Percentiles rank a stretch among this genome's conserved stretches.
Evolutionary conservation across 2,329 filamentous ascomycete genomes (phyloP).

Genomic region (Harringtonia lauricola): DNA sequence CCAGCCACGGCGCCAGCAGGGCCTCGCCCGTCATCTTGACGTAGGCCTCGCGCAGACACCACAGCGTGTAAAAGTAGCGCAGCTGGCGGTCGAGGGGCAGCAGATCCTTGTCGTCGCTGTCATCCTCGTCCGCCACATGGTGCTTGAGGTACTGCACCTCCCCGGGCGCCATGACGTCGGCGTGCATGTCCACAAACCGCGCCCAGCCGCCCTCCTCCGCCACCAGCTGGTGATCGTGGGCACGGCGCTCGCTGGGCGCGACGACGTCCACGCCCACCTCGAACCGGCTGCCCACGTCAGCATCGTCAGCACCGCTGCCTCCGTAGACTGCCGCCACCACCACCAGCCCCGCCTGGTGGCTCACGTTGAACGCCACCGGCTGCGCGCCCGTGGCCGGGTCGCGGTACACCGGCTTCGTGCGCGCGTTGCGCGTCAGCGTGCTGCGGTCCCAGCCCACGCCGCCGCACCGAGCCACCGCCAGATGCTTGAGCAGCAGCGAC

Average conservation of each 20-base stretch:
- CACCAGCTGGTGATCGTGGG: constrained; percentile 49
- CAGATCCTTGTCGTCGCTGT: background rate
- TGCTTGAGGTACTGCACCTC: constrained; percentile 53
- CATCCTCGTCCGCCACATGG: constrained; percentile 16
- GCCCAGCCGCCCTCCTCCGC: constrained; percentile 41
- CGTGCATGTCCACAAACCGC: constrained; percentile 60
- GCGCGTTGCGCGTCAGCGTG: constrained; percentile 41
- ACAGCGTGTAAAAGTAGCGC: constrained; percentile 64
- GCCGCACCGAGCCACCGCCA: constrained; percentile 44
- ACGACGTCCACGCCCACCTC: constrained; percentile 68
- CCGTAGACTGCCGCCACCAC: constrained; percentile 46
- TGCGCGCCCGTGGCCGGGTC: constrained; percentile 34
- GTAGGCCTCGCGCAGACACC: constrained; percentile 71
- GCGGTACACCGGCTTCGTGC: constrained; percentile 41
- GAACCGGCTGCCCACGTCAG: constrained; percentile 13
- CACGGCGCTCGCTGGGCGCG: constrained; percentile 57
- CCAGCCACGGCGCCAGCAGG: constrained; percentile 61
- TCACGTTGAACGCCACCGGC: constrained; percentile 60
- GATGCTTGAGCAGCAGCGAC: constrained; percentile 64
- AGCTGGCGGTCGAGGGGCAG: constrained; percentile 45
- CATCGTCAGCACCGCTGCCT: constrained; percentile 34
- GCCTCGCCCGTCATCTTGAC: constrained; percentile 77
- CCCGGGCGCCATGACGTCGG: constrained; percentile 53
- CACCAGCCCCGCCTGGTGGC: constrained; percentile 68
- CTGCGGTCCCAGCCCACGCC: constrained; percentile 50